phyloP scores from a whole-genome alignment of 805 yeast genomes.

The Kodamaea sagamina region DNA sequence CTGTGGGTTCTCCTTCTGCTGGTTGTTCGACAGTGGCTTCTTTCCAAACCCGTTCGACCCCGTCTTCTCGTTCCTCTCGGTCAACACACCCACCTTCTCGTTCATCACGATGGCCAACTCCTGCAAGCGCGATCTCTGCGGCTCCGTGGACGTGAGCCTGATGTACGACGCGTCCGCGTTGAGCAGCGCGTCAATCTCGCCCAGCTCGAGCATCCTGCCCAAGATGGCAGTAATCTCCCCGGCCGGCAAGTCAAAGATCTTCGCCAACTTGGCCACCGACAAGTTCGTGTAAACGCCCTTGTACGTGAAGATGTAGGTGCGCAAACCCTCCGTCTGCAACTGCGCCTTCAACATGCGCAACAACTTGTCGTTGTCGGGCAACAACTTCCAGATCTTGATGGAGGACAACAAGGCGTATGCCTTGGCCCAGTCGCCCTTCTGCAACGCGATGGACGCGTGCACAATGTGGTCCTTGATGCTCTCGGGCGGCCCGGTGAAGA shows the following conservation, averaged over 20 bases:
- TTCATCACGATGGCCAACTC: slow-evolving; percentile 82
- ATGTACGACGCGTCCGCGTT: slow-evolving; percentile 65
- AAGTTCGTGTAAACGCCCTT: slow-evolving; percentile 74
- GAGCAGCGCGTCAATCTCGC: slow-evolving; percentile 74
- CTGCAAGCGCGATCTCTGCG: slow-evolving; percentile 81
- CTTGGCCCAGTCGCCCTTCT: slow-evolving; percentile 85
- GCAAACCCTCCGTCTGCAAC: slow-evolving; percentile 85
- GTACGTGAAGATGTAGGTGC: slow-evolving; percentile 89
- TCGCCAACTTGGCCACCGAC: slow-evolving; percentile 64
- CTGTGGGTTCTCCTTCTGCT: slow-evolving; percentile 25
- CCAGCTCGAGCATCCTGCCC: slow-evolving; percentile 72
- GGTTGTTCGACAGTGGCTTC: slow-evolving; percentile 34
- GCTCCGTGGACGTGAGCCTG: slow-evolving; percentile 66
- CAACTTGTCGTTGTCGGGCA: slow-evolving; percentile 67
- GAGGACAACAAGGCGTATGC: slow-evolving; percentile 71
- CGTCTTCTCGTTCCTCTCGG: slow-evolving; percentile 83
- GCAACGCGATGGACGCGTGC: slow-evolving; percentile 87
- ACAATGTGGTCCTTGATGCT: slow-evolving; percentile 90
- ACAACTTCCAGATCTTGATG: slow-evolving; percentile 83
- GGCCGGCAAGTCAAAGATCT: slow-evolving; percentile 63
- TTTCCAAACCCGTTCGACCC: slow-evolving; percentile 70
- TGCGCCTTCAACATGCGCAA: slow-evolving; percentile 72
- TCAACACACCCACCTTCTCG: slow-evolving; percentile 73
- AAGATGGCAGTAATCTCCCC: slow-evolving; percentile 62
- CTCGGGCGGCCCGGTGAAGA: slow-evolving; percentile 97